These are phyloP conservation scores for Cymodocea nodosa DNA, from an alignment of 116 monocot species.

Conservation along the genomic window DNA sequence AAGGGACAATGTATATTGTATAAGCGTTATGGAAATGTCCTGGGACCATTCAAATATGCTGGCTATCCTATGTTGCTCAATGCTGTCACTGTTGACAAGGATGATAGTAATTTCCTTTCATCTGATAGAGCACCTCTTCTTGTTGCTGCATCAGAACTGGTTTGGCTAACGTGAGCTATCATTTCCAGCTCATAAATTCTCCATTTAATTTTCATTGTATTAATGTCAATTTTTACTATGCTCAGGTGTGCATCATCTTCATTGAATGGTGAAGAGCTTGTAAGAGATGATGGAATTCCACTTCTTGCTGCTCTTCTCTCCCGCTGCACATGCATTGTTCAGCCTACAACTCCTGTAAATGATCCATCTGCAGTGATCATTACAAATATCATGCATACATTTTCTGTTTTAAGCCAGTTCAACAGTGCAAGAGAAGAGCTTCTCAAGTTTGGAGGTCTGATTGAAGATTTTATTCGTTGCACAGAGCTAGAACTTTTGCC, in stretches of 20 bases:
- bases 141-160: slow-evolving; percentile 89
- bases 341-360: slow-evolving; percentile 85
- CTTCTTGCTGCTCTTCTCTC: slow-evolving; percentile 87
- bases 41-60: slow-evolving; percentile 99
- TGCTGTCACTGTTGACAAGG: slow-evolving; percentile 90
- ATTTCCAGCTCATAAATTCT: background rate
- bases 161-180: slow-evolving; percentile 84
- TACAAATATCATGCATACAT: slow-evolving; percentile 83
- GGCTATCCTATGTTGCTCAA: slow-evolving; percentile 98
- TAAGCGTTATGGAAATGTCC: slow-evolving; percentile 73
- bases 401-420: slow-evolving; percentile 90
- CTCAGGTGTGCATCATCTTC: slow-evolving; percentile 89
- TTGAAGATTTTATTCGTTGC: slow-evolving; percentile 90
- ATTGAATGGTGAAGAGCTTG: slow-evolving; percentile 96
- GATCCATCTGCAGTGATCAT: slow-evolving; percentile 89
- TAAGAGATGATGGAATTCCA: slow-evolving; percentile 94
- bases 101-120: slow-evolving; percentile 95
- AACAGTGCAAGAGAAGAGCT: slow-evolving; percentile 83
- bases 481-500: slow-evolving; percentile 86
- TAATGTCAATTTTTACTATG: background rate
- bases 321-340: slow-evolving; percentile 89
- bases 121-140: slow-evolving; percentile 85
- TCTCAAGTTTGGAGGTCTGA: slow-evolving; percentile 69
- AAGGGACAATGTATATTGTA: slow-evolving; percentile 95
- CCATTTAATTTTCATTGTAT: background rate